phyloP scores from a whole-genome alignment of 331 rosid species.

The Saraca asoca region DNA sequence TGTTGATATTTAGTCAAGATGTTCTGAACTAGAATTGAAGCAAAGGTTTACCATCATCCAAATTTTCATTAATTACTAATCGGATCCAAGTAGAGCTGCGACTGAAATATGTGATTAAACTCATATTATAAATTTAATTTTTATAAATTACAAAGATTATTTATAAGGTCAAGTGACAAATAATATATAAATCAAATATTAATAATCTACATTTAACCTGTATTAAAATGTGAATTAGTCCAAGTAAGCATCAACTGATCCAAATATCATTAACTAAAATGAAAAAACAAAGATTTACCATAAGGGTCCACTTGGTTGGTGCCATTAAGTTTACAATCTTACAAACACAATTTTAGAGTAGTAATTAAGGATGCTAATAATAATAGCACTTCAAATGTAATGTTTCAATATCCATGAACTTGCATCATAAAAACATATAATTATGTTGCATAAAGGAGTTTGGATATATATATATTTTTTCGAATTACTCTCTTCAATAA shows the following conservation, averaged over 20 bases:
- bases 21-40: slow-evolving; percentile 33
- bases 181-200: too few relatives aligned
- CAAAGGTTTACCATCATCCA: too few relatives aligned
- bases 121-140: neutral
- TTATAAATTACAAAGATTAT: too few relatives aligned
- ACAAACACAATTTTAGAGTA: slow-evolving; percentile 41
- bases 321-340: slow-evolving; percentile 36
- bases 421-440: neutral
- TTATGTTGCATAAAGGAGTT: slow-evolving; percentile 1
- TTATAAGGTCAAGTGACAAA: too few relatives aligned
- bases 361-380: slow-evolving; percentile 35
- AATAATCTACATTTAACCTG: too few relatives aligned
- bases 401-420: neutral
- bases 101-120: too few relatives aligned
- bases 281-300: slow-evolving; percentile 20
- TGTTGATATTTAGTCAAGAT: slow-evolving; percentile 19
- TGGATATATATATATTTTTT: too few relatives aligned
- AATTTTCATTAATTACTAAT: too few relatives aligned
- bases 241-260: too few relatives aligned
- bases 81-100: too few relatives aligned
- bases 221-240: too few relatives aligned
- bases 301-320: slow-evolving; percentile 39
- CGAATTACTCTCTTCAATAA: neutral
- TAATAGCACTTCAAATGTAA: slow-evolving; percentile 16
- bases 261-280: too few relatives aligned